Evolutionary conservation across 1,284 basidiomycete species (phyloP).

Genomic region (Pyrrhoderma lamaoense): DNA sequence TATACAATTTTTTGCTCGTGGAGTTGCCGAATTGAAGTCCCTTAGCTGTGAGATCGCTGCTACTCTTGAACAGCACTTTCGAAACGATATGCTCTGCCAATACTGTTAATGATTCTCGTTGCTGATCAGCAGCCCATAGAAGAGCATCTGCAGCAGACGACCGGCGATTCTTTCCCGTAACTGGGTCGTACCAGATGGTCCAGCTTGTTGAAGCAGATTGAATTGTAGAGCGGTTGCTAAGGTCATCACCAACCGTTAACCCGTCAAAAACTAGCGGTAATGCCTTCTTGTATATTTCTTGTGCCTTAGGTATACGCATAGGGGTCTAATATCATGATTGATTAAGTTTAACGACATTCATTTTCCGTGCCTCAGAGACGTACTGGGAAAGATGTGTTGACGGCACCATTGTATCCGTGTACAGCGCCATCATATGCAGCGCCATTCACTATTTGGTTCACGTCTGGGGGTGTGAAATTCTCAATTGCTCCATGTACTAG

Average conservation of each 20-base stretch:
- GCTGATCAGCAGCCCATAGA: conserved; percentile 28
- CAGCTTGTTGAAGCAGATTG: conserved; percentile 22
- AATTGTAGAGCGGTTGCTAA: conserved; percentile 19
- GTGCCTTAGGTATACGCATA: conserved; percentile 22
- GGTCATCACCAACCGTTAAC: conserved; percentile 18
- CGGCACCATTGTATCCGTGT: conserved; percentile 22
- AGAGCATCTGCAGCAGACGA: conserved; percentile 35
- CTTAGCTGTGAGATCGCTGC: conserved; percentile 18
- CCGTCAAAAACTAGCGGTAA: conserved; percentile 20
- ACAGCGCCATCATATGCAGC: conserved; percentile 19
- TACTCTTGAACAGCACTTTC: conserved; percentile 23
- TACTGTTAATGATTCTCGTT: conserved; percentile 28
- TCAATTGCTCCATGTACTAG: conserved; percentile 11
- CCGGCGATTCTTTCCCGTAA: conserved; percentile 22
- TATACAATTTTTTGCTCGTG: conserved; percentile 14
- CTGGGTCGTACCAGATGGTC: conserved; percentile 23
- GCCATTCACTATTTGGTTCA: conserved; percentile 20
- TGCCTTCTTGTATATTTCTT: conserved; percentile 22
- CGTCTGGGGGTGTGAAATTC: conserved; percentile 19
- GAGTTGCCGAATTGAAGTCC: conserved; percentile 22
- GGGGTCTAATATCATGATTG: conserved; percentile 10
- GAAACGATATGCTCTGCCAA: conserved; percentile 29
- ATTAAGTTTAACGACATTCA: not conserved
- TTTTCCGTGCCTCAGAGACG: not conserved
- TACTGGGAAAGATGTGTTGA: conserved; percentile 23